Conservation (phyloP, 2,329 filamentous ascomycete species). For the Sporothrix mexicana region DNA sequence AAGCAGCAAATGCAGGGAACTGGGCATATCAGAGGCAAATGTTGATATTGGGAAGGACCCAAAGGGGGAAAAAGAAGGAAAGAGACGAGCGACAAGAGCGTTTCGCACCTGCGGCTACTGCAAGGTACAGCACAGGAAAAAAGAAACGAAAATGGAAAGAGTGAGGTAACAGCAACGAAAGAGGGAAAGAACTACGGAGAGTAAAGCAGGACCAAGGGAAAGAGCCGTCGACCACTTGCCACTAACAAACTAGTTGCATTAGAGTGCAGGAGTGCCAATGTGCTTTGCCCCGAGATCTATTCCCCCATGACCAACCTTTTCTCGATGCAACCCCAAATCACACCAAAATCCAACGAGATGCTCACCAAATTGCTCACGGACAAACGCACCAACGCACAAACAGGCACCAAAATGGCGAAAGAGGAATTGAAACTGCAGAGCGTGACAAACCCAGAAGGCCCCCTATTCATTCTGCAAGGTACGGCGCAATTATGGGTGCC, state of each 20-base stretch:
- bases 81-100: background rate
- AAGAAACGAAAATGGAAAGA: slow-evolving; percentile 2
- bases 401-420: background rate
- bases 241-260: background rate
- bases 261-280: background rate
- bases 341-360: background rate
- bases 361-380: too few species aligned
- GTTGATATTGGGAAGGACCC: slow-evolving; percentile 10
- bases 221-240: background rate
- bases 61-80: slow-evolving; percentile 2
- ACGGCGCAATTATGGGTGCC: background rate
- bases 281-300: slow-evolving; percentile 6
- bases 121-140: slow-evolving; percentile 9
- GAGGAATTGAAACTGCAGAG: slow-evolving; percentile 11
- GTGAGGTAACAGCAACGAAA: background rate
- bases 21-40: background rate
- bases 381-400: background rate
- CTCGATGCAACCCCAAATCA: slow-evolving; percentile 7
- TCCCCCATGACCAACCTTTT: slow-evolving; percentile 2
- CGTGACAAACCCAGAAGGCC: background rate
- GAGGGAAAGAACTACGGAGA: background rate
- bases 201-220: background rate
- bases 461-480: background rate
- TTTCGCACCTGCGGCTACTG: slow-evolving; percentile 21
- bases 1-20: background rate